Evolutionary conservation across 129 eudicot genomes (phyloP).

Genomic region (Mikania micrantha): DNA sequence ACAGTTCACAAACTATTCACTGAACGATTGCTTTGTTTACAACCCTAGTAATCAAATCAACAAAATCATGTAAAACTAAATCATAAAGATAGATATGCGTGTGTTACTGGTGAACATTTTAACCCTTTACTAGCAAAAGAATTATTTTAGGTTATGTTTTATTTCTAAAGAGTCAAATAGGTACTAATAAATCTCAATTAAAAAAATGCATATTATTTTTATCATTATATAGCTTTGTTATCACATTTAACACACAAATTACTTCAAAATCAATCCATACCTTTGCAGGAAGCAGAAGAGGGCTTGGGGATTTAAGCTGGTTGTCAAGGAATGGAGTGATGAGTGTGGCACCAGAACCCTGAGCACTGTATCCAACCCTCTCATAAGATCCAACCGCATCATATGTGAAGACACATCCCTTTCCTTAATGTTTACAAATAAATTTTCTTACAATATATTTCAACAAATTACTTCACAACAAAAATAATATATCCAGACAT

Average conservation of each 20-base stretch:
- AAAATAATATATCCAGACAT: conserved; percentile 7
- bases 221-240: neutral
- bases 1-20: no score
- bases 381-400: conserved; percentile 99
- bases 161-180: neutral
- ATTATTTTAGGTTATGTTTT: neutral
- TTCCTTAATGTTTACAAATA: conserved; percentile 36
- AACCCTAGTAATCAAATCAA: no score
- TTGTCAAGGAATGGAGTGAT: conserved; percentile 92
- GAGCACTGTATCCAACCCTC: conserved; percentile 94
- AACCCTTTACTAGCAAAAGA: neutral
- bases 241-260: neutral
- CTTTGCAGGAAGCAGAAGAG: conserved; percentile 79
- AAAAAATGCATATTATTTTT: neutral
- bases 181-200: neutral
- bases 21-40: no score
- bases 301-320: conserved; percentile 97
- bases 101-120: neutral
- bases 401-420: conserved; percentile 95
- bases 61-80: neutral
- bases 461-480: neutral
- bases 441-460: neutral
- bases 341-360: conserved; percentile 95
- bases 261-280: conserved; percentile 23
- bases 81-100: neutral